A percentile compares a stretch with the other conserved stretches of the same genome.
Conservation (phyloP, 345 rosid genomes). For the Gossypium arboreum region DNA sequence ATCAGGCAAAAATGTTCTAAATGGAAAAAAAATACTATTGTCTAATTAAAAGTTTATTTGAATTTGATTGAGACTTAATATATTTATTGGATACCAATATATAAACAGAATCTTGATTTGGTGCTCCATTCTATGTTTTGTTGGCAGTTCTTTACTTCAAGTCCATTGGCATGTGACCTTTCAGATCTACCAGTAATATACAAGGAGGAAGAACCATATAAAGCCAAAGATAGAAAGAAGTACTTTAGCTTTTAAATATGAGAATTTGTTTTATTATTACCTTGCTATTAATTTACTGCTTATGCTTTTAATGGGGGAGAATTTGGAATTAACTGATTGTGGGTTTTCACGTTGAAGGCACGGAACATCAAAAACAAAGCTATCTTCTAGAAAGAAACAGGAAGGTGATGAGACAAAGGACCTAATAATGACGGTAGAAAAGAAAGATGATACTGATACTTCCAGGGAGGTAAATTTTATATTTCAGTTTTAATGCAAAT, state of each 20-base stretch:
- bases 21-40: too few relatives aligned
- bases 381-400: conserved; percentile 14
- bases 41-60: too few relatives aligned
- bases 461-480: conserved; percentile 40
- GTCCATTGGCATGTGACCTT: conserved; percentile 49
- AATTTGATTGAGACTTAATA: too few relatives aligned
- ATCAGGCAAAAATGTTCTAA: too few relatives aligned
- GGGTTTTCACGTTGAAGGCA: conserved; percentile 20
- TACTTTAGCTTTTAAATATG: conserved; percentile 16
- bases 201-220: conserved; percentile 32
- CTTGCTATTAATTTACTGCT: not conserved
- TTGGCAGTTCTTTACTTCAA: conserved; percentile 52
- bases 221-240: conserved; percentile 32
- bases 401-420: conserved; percentile 24
- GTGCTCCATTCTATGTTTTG: not conserved
- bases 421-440: not conserved
- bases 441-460: conserved; percentile 33
- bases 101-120: not conserved
- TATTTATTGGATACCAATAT: too few relatives aligned
- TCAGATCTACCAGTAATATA: conserved; percentile 44
- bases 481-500: not conserved
- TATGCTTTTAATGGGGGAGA: not conserved
- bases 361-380: conserved; percentile 28
- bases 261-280: not conserved
- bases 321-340: not conserved